Evolutionary conservation across 805 yeast genomes (phyloP), one percentile per base, ranked within the genome.

Genomic region (Metschnikowia colocasiae): DNA sequence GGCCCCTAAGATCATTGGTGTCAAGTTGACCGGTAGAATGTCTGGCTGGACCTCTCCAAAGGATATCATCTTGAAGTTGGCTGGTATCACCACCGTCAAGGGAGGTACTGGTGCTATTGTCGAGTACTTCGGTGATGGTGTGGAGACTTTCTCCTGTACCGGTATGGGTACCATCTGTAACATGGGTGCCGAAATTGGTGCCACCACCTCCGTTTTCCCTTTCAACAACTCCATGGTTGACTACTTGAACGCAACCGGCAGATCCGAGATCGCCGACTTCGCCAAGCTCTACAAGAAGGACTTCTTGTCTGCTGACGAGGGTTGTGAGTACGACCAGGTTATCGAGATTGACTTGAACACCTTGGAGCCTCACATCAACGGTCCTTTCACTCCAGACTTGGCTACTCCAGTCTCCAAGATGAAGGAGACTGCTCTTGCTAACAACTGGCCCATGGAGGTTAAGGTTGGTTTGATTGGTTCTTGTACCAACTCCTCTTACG

Each of bases 101-200:
- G 98, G 98, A 76, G 98, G 98, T 74, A 91, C 98, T 48, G 98
- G 98, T 70, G 82, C 82, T 67, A 90, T 91, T 65, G 95, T 92
- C 57, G 98, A 91, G 76, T 91, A 91, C 78, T 91, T 85, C 63
- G 98, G 98, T 69, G 90, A 84, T 46, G 98, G 98, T 79, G 91
- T 91, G 47, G 81, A 85, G 62, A 79, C 92, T 50, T 84, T 91
- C 70, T 87, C 96, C 43, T 89, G 96, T 73, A 92, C 98, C 44
- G 98, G 98, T 80, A 91, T 91, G 98, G 98, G 95, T 68, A 91
- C 98, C 61, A 91, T 91, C 74, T 91, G 98, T 81, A 91, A 91
- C 74, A 91, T 91, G 98, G 98, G 98, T 79, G 98, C 98, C 58
- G 98, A 91, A 75, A 90, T 91, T 59, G 98, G 98, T 75, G 97